A percentile compares a stretch with the other conserved stretches of the same genome.
Conservation (phyloP, 2,329 filamentous ascomycete species). For the Sporothrix humicola region DNA sequence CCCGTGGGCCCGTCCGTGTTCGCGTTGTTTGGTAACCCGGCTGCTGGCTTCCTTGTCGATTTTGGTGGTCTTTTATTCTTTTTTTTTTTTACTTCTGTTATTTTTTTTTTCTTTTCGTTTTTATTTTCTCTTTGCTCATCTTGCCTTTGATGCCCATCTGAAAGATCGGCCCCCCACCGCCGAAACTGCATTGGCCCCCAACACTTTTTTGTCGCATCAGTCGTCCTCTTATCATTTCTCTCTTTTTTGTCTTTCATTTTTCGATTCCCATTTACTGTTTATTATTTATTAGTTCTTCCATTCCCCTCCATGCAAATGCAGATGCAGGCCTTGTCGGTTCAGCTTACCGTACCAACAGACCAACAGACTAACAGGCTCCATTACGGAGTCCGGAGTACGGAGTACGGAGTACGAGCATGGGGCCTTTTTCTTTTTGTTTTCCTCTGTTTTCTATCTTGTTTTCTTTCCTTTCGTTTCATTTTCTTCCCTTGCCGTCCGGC, state of each 20-base stretch:
- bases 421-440: neutral
- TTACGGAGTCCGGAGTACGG: too few species aligned
- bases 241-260: neutral
- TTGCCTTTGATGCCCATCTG: neutral
- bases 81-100: neutral
- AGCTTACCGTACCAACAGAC: neutral
- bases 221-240: neutral
- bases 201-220: constrained; percentile 3
- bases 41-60: neutral
- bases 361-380: neutral
- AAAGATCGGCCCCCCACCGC: neutral
- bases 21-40: constrained; percentile 5
- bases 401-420: neutral
- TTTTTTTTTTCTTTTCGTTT: neutral
- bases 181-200: constrained; percentile 11
- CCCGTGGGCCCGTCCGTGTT: neutral
- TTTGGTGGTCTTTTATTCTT: neutral
- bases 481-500: too few species aligned
- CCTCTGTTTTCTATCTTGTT: neutral
- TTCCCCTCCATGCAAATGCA: neutral
- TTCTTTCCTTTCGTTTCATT: neutral
- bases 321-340: neutral
- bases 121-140: neutral
- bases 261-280: neutral
- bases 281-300: neutral